phyloP scores from a whole-genome alignment of 2,329 filamentous ascomycete genomes.

The Penicillium sumatraense region DNA sequence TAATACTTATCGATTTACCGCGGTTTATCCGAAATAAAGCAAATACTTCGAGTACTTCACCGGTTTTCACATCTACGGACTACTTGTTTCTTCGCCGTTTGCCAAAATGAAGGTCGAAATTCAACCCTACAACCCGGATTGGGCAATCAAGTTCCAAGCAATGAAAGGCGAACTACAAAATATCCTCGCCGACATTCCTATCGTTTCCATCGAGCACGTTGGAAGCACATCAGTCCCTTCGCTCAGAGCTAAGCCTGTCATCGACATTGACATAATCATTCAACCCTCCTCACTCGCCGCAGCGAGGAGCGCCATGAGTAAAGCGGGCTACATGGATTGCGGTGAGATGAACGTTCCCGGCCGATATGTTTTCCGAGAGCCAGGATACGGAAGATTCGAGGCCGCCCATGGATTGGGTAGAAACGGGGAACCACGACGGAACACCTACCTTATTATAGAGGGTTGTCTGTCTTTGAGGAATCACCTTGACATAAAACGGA shows the following conservation, averaged over 20 bases:
- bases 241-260: constrained; percentile 9
- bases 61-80: not conserved
- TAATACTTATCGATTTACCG: no score
- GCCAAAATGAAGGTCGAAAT: not conserved
- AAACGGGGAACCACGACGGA: not conserved
- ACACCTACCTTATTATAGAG: constrained; percentile 10
- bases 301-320: not conserved
- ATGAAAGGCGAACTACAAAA: not conserved
- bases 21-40: no score
- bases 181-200: not conserved
- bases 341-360: constrained; percentile 7
- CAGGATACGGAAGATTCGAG: constrained; percentile 3
- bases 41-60: not conserved
- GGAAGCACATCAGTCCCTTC: constrained; percentile 11
- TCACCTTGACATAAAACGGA: constrained; percentile 10
- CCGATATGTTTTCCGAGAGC: constrained; percentile 3
- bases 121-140: constrained; percentile 2
- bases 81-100: not conserved
- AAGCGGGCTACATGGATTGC: not conserved
- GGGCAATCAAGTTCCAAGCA: constrained; percentile 1
- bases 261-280: constrained; percentile 15
- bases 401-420: not conserved
- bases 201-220: constrained; percentile 12
- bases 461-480: constrained; percentile 9
- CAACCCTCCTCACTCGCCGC: not conserved